Evolutionary conservation across 805 yeast genomes (phyloP).

Genomic region (Monosporozyma yasuniensis): DNA sequence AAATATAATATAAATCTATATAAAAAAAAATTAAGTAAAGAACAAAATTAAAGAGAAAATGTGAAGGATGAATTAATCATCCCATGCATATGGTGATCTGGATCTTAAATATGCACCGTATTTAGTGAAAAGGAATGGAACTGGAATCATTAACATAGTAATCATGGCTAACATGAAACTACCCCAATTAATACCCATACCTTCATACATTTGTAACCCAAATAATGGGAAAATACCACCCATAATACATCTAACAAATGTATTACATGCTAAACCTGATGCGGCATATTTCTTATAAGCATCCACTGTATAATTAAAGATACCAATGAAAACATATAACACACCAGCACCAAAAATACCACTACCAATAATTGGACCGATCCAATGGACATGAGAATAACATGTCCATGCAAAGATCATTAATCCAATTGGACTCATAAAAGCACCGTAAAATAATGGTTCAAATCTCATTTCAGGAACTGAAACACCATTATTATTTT

Average conservation of each 20-base stretch:
- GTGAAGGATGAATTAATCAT: conserved; percentile 7
- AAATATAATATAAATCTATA: neutral
- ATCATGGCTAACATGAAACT: conserved; percentile 43
- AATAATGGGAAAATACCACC: conserved; percentile 52
- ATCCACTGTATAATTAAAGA: conserved; percentile 57
- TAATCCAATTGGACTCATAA: conserved; percentile 52
- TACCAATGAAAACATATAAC: conserved; percentile 56
- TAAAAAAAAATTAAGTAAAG: neutral
- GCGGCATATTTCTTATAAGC: conserved; percentile 49
- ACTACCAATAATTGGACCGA: conserved; percentile 62
- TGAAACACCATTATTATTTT: conserved; percentile 38
- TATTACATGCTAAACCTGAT: conserved; percentile 42
- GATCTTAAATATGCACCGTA: conserved; percentile 38
- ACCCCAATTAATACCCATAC: conserved; percentile 53
- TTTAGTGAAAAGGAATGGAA: conserved; percentile 45
- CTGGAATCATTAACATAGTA: conserved; percentile 41
- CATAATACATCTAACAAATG: conserved; percentile 44
- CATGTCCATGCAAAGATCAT: conserved; percentile 77
- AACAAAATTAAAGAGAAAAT: neutral
- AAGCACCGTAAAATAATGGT: conserved; percentile 57
- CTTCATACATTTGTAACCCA: conserved; percentile 47
- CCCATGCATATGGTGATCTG: conserved; percentile 42
- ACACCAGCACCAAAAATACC: conserved; percentile 67
- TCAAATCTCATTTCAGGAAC: conserved; percentile 54
- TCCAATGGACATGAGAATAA: conserved; percentile 54